Evolutionary conservation across 1,284 basidiomycete genomes (phyloP), one percentile per base, ranked within the genome.

Genomic region (Cryptococcus hybrid): DNA sequence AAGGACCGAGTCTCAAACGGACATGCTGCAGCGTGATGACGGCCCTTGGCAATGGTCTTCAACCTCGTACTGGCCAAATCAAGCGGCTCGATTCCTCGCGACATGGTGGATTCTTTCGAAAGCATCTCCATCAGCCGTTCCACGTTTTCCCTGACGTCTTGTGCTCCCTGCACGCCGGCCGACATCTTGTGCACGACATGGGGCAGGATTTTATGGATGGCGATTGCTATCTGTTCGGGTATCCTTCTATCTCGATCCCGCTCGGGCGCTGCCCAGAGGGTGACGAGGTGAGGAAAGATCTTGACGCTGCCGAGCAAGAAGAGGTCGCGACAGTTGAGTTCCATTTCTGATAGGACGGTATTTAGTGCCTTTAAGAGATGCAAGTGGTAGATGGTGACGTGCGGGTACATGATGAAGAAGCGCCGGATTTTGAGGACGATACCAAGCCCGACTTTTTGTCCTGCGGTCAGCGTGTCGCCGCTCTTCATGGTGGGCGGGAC

Each of bases 381-480:
- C 24, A 86, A 82, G 62, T 92, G 85, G 4, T 92, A 82, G 1
- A 88, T 87, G 0, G 87, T 87, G 62, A 92, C 89, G 2, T 78
- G 39, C 0, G 65, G 55, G 24, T 87, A 88, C 44, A 80, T 71
- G 7, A 79, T 75, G 47, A 95, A 82, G 68, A 92, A 89, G 6
- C 84, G 84, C 43, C 80, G 76, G 39, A 92, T 81, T 46, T 86
- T 86, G 54, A 75, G 70, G 13, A 95, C 81, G 50, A 94, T 80
- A 2, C 82, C 40, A 78, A 1, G 77, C 70, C 1, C 85, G 78
- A 37, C 85, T 75, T 50, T 61, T 80, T 18, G 54, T 57, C 52
- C 52, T 44, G 40, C 49, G 18, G 44, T 13, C 36, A 53, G 4
- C 52, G 18, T n/a, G 0, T 52, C 45, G 8, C 47, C 46, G 0